Evolutionary conservation across 768 basidiomycete species (phyloP), one percentile per base, ranked within the genome.

Genomic region (Boletus sensibilis): DNA sequence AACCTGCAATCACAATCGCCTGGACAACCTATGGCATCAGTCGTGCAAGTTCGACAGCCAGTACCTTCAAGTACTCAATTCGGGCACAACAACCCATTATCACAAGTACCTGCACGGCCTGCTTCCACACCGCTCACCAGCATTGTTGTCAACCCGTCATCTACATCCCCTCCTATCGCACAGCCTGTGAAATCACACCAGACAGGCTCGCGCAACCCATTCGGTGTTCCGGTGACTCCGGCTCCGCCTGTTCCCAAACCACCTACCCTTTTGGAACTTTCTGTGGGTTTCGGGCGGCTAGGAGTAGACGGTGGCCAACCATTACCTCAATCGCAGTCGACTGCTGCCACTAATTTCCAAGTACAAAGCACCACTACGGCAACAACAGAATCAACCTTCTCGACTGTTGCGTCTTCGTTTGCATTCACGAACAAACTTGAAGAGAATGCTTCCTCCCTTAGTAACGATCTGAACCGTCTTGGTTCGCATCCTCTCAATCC

Each of bases 131-230:
- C 91, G 10, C 77, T 88, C 21, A 80, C 79, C 5, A 74, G 76
- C 18, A 64, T 76, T 37, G 64, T 61, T 33, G 44, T 60, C 46
- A 57, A 54, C 6, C 63, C 64, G 53, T 66, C 52, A 41, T 64
- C 68, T 31, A 64, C 66, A 7, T 74, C 79, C 7, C 80, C 80
- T 5, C 78, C 80, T 37, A 61, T 75, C 4, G 76, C 79, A 3
- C 84, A 87, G 64, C 84, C 86, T 8, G 80, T 98, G 27, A 86
- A 84, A 64, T 80, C 94, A 7, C 95, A 98, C 69, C 85, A 89
- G 69, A 99, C 97, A 4, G 96, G 97, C 27, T 92, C 92, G 8
- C 86, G 85, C 62, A 99, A 99, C 79, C 97, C 97, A 4, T 99
- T 99, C 60, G 95, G 94, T 7, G 82, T 84, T 31, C 83, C 90